A percentile compares a stretch with the other conserved stretches of the same genome.
Evolutionary conservation across 331 rosid species (phyloP).

Genomic region (Spiraea crenata): DNA sequence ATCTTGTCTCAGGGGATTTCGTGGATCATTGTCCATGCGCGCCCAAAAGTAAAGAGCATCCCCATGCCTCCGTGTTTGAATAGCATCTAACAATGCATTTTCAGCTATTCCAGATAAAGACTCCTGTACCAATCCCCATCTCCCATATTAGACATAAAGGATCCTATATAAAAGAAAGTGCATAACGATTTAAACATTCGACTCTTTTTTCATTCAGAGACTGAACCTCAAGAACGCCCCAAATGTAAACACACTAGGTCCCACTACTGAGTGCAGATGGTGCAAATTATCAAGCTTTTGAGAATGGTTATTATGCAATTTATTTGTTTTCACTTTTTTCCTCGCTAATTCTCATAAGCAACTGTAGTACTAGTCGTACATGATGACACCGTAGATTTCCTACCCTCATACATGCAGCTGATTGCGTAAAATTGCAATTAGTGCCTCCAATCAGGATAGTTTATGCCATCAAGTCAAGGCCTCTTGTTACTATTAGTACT

Average conservation of each 20-base stretch:
- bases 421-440: not conserved
- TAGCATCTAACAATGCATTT: slow-evolving; percentile 65
- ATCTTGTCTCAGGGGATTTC: slow-evolving; percentile 61
- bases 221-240: not conserved
- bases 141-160: slow-evolving; percentile 26
- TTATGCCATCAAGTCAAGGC: not conserved
- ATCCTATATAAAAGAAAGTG: not conserved
- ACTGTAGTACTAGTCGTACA: not conserved
- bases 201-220: not conserved
- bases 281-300: not conserved
- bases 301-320: not conserved
- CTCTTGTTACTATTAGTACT: not conserved
- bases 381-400: not conserved
- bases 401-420: not conserved
- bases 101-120: slow-evolving; percentile 76
- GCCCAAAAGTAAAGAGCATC: slow-evolving; percentile 96
- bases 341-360: not conserved
- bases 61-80: slow-evolving; percentile 66
- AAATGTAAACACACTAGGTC: not conserved
- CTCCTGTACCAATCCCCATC: slow-evolving; percentile 53
- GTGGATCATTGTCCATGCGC: slow-evolving; percentile 68
- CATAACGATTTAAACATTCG: not conserved
- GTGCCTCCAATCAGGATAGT: not conserved
- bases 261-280: not conserved
- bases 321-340: not conserved